A percentile compares a stretch with the other conserved stretches of the same genome.
Evolutionary conservation across 1,284 basidiomycete genomes (phyloP).

Genomic region (Ganoderma leucocontextum): DNA sequence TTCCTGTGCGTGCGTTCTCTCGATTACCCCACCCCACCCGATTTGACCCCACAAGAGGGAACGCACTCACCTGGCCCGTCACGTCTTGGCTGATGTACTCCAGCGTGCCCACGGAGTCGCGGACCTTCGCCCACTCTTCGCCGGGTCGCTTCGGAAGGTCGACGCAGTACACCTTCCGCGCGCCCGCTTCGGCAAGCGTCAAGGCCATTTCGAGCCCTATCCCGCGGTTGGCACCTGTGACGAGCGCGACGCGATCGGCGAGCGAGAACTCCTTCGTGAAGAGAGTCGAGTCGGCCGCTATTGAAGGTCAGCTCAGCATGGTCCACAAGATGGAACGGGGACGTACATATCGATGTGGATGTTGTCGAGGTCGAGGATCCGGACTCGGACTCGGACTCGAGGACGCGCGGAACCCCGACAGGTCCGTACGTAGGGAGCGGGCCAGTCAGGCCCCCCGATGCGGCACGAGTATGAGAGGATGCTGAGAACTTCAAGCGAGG

Average conservation of each 20-base stretch:
- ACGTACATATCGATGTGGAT: background rate
- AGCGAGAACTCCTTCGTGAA: slow-evolving; percentile 80
- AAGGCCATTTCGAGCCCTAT: slow-evolving; percentile 80
- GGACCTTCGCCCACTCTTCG: slow-evolving; percentile 70
- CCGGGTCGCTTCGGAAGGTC: slow-evolving; percentile 74
- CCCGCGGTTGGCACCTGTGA: slow-evolving; percentile 83
- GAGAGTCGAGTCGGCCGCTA: slow-evolving; percentile 32
- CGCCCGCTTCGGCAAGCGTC: slow-evolving; percentile 80
- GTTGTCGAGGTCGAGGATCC: too few species aligned
- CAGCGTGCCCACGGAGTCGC: slow-evolving; percentile 52
- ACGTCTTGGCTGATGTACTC: slow-evolving; percentile 75
- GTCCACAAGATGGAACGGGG: background rate
- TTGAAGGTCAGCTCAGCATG: too few species aligned
- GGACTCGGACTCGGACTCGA: background rate
- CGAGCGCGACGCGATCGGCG: slow-evolving; percentile 75
- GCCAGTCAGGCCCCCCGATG: background rate
- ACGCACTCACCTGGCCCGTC: slow-evolving; percentile 57
- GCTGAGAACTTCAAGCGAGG: background rate
- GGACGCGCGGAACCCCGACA: background rate
- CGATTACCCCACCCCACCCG: too few species aligned
- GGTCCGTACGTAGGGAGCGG: background rate
- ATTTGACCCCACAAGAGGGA: background rate
- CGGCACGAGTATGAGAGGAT: background rate
- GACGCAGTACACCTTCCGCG: slow-evolving; percentile 77
- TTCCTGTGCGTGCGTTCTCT: slow-evolving; percentile 26